Evolutionary conservation across 768 basidiomycete species (phyloP).

Genomic region (Leccinum longicurvipes): DNA sequence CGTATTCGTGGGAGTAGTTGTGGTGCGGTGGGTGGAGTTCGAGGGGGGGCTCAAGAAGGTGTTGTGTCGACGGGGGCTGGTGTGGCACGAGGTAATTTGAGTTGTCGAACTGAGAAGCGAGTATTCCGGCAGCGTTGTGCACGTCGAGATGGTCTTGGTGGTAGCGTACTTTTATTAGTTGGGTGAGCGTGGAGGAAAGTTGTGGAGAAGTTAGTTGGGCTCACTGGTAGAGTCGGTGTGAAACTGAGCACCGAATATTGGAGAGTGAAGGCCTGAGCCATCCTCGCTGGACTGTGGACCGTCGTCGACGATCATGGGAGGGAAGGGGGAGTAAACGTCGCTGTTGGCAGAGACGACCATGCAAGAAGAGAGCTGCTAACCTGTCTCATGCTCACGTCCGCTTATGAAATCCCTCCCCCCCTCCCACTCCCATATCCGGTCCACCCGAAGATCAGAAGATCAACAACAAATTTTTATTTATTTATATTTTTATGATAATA

Average conservation of each 20-base stretch:
- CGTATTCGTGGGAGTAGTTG: constrained; percentile 40
- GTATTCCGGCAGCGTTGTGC: constrained; percentile 46
- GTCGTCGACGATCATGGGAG: constrained; percentile 56
- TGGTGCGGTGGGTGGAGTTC: constrained; percentile 39
- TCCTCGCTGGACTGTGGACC: constrained; percentile 72
- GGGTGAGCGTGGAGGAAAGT: constrained; percentile 41
- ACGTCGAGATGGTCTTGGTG: constrained; percentile 42
- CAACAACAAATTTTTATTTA: constrained; percentile 8
- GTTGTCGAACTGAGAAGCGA: constrained; percentile 48
- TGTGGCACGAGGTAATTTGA: constrained; percentile 36
- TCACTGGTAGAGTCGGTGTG: constrained; percentile 44
- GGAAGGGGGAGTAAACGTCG: constrained; percentile 59
- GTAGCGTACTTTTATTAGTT: constrained; percentile 76
- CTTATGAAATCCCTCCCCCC: constrained; percentile 32
- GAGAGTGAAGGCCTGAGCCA: constrained; percentile 72
- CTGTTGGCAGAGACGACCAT: constrained; percentile 58
- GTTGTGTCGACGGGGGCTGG: constrained; percentile 22
- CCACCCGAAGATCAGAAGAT: constrained; percentile 34
- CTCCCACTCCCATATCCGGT: constrained; percentile 25
- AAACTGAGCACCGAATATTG: constrained; percentile 53
- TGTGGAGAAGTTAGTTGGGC: constrained; percentile 45
- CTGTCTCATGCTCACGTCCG: constrained; percentile 42
- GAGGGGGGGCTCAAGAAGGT: constrained; percentile 45
- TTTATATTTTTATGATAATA: too few relatives aligned
- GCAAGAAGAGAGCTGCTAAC: constrained; percentile 22